Evolutionary conservation across 2,329 filamentous ascomycete genomes (phyloP), one percentile per base, ranked within the genome.

Genomic region (Fusarium luffae): DNA sequence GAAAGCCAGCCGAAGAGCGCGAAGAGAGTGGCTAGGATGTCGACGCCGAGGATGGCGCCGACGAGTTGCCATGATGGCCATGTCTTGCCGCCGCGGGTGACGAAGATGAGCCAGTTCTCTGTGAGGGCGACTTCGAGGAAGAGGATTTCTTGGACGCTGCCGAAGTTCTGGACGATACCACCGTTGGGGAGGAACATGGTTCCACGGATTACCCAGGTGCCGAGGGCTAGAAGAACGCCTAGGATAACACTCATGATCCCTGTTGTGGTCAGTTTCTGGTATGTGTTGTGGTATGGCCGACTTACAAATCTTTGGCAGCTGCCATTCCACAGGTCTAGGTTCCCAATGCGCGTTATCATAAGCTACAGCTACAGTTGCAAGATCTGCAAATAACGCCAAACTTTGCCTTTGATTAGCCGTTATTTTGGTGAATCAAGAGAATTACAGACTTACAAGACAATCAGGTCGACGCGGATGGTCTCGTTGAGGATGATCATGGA

Each of bases 401-500:
- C 25, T 25, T 4, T 27, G 9, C 25, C 25, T 28, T 12, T 28
- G 27, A 12, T 28, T 28, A 28, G 27, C 4, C 27, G 10, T 4
- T 28, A 12, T 28, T 28, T 4, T 5, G 12, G 27, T 28, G 27
- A 28, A 12, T 28, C 10, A 12, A 27, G 27, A 27, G 4, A 28
- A 4, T 28, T 5, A 28, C 4, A 28, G 27, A 28, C 27, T 10
- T 28, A 28, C 27, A 69, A 69, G 0, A 69, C 66, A 0, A 69
- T 48, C 0, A 69, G 18, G 1, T 69, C 66, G 9, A 69, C 66
- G 0, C 66, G 66, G 1, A 69, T 70, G 0, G 66, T 69, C 10
- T 69, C 66, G 41, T 70, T 69, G 34, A 69, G 46, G n/a, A 69
- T 70, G 23, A 69, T 18, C 55, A 69, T 70, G 0, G 66, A 69